Percentiles rank a stretch among this genome's conserved stretches.
Conservation (phyloP, 805 yeast genomes). For the Candida germanica region DNA sequence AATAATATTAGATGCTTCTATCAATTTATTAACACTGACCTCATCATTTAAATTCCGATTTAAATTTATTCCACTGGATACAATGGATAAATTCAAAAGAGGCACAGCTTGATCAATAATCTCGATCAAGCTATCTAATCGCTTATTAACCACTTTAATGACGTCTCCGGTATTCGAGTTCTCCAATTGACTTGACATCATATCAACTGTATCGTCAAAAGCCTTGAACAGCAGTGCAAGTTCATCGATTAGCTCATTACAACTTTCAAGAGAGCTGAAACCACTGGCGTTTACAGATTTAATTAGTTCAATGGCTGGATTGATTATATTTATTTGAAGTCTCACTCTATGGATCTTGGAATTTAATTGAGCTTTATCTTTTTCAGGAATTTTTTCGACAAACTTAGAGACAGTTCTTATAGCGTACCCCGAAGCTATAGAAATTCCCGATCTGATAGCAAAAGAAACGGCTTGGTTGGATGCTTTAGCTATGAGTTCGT, state of each 20-base stretch:
- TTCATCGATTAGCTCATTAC: constrained; percentile 52
- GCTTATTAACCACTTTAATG: constrained; percentile 44
- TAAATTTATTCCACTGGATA: constrained; percentile 66
- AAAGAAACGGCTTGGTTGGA: constrained; percentile 77
- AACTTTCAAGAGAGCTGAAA: constrained; percentile 52
- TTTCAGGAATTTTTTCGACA: constrained; percentile 52
- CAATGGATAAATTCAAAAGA: constrained; percentile 58
- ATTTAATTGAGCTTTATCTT: constrained; percentile 47
- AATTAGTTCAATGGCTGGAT: constrained; percentile 66
- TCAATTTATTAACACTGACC: constrained; percentile 28
- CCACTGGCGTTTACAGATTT: constrained; percentile 62
- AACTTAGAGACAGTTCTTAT: constrained; percentile 58
- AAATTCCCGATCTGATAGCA: constrained; percentile 73
- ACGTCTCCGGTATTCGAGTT: constrained; percentile 33
- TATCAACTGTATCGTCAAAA: constrained; percentile 50
- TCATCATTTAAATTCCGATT: constrained; percentile 57
- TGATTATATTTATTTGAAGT: constrained; percentile 56
- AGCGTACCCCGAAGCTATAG: constrained; percentile 72
- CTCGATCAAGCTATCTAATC: constrained; percentile 45
- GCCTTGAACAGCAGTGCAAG: constrained; percentile 55
- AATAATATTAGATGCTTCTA: constrained; percentile 51
- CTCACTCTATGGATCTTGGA: constrained; percentile 44
- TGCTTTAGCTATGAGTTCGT: constrained; percentile 49
- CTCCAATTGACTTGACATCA: constrained; percentile 27
- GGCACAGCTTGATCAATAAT: constrained; percentile 67